A percentile compares a stretch with the other conserved stretches of the same genome.
Evolutionary conservation across 2,329 filamentous ascomycete genomes (phyloP).

Genomic region (Metarhizium guizhouense): DNA sequence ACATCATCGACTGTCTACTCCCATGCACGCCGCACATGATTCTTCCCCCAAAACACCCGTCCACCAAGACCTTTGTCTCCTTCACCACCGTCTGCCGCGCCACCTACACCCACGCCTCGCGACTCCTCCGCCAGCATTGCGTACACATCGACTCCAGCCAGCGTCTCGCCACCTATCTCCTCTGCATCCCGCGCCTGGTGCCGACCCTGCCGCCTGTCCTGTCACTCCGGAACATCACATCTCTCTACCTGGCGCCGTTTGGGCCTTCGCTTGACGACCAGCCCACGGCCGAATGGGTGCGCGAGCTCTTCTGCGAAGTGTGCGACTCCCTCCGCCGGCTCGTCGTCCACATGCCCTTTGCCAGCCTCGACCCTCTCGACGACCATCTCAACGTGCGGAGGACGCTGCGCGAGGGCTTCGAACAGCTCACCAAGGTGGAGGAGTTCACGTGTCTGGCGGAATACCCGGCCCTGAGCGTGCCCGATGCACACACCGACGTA

Average conservation of each 20-base stretch:
- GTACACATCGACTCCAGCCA: constrained; percentile 31
- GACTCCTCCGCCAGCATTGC: constrained; percentile 35
- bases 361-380: constrained; percentile 30
- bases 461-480: constrained; percentile 31
- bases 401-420: constrained; percentile 36
- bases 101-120: constrained; percentile 30
- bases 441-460: constrained; percentile 39
- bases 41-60: constrained; percentile 27
- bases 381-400: constrained; percentile 30
- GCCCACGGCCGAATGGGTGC: constrained; percentile 29
- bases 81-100: constrained; percentile 33
- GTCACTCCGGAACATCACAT: constrained; percentile 25
- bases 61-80: constrained; percentile 34
- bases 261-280: constrained; percentile 26
- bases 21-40: constrained; percentile 21
- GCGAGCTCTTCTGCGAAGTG: constrained; percentile 32
- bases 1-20: constrained; percentile 25
- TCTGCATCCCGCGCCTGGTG: constrained; percentile 23
- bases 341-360: constrained; percentile 39
- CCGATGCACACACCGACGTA: constrained; percentile 24
- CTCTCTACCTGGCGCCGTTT: constrained; percentile 33
- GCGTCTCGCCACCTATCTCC: constrained; percentile 25
- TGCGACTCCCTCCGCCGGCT: constrained; percentile 32
- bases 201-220: constrained; percentile 19
- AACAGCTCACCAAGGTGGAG: constrained; percentile 31